phyloP scores from a whole-genome alignment of 2,329 filamentous ascomycete species.

The Aspergillus pseudoglaucus region DNA sequence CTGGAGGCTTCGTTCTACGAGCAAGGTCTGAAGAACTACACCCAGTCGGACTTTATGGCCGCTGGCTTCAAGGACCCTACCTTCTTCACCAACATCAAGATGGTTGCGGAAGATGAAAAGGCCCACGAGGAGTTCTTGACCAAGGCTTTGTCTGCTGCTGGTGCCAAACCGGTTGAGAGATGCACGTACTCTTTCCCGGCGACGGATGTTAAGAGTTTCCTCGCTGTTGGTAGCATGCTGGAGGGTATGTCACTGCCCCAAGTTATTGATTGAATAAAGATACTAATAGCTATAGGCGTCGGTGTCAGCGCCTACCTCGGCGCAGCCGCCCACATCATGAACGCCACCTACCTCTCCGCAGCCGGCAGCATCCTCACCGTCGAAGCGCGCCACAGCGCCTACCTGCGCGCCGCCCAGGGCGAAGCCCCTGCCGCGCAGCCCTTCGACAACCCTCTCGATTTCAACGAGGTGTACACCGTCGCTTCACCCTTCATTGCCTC shows the following conservation, averaged over 20 bases:
- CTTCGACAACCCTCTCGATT: conserved; percentile 54
- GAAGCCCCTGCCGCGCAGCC: conserved; percentile 49
- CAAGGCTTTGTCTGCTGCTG: conserved; percentile 38
- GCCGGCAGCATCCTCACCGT: conserved; percentile 60
- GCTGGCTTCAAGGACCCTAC: conserved; percentile 44
- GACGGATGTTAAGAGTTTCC: conserved; percentile 44
- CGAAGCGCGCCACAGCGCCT: conserved; percentile 59
- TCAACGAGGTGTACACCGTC: conserved; percentile 59
- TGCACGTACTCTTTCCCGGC: conserved; percentile 54
- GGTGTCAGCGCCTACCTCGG: conserved; percentile 57
- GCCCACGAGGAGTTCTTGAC: conserved; percentile 54
- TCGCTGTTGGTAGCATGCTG: conserved; percentile 48
- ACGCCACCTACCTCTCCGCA: conserved; percentile 53
- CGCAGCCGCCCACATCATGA: conserved; percentile 53
- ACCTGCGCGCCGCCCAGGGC: conserved; percentile 48
- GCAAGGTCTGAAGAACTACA: conserved; percentile 54
- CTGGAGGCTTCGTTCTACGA: conserved; percentile 59
- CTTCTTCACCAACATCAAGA: conserved; percentile 54
- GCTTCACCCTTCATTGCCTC: conserved; percentile 55
- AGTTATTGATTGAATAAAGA: not conserved
- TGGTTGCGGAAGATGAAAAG: conserved; percentile 52
- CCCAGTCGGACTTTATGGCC: conserved; percentile 44
- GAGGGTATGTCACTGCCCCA: conserved; percentile 34
- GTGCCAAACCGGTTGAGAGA: conserved; percentile 45
- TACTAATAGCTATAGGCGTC: conserved; percentile 25